A percentile compares a stretch with the other conserved stretches of the same genome.
phyloP scores from a whole-genome alignment of 2,329 filamentous ascomycete species.

The Ophiocordyceps robertsii region DNA sequence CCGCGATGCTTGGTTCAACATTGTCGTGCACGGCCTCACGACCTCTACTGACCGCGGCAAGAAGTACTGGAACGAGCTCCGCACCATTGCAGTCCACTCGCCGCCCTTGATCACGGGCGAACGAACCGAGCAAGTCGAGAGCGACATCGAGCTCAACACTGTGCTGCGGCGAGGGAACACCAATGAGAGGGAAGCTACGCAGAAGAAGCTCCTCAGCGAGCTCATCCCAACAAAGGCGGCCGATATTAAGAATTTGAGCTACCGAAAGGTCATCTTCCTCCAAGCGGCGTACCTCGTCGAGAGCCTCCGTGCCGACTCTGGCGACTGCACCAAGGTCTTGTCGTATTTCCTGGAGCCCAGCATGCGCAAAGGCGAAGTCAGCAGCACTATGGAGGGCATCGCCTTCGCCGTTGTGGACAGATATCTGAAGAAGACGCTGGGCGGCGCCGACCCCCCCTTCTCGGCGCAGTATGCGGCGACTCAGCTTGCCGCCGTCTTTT shows the following conservation, averaged over 20 bases:
- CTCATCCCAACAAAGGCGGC: conserved; percentile 63
- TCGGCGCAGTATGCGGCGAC: conserved; percentile 84
- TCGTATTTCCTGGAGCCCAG: conserved; percentile 93
- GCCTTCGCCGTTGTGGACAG: conserved; percentile 58
- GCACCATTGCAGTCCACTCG: conserved; percentile 75
- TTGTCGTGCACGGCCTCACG: conserved; percentile 84
- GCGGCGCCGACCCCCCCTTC: conserved; percentile 60
- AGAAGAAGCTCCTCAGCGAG: conserved; percentile 64
- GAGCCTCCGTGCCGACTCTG: conserved; percentile 69
- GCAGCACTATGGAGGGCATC: conserved; percentile 51
- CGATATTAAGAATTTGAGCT: conserved; percentile 72
- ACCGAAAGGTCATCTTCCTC: conserved; percentile 83
- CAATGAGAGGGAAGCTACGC: conserved; percentile 60
- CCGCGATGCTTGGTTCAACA: conserved; percentile 96
- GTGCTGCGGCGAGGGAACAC: conserved; percentile 79
- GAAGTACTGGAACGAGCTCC: conserved; percentile 62
- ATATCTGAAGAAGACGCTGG: conserved; percentile 65
- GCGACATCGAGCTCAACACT: conserved; percentile 92
- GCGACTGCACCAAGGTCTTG: conserved; percentile 80
- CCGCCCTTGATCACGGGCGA: conserved; percentile 79
- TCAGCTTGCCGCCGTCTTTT: conserved; percentile 76
- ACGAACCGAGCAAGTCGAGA: conserved; percentile 79
- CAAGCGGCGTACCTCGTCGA: conserved; percentile 86
- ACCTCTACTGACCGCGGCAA: conserved; percentile 60
- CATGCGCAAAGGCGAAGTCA: conserved; percentile 51